Percentiles rank a stretch among this genome's conserved stretches.
Conservation (phyloP, 306 rosid species). For the Luffa acutangula region DNA sequence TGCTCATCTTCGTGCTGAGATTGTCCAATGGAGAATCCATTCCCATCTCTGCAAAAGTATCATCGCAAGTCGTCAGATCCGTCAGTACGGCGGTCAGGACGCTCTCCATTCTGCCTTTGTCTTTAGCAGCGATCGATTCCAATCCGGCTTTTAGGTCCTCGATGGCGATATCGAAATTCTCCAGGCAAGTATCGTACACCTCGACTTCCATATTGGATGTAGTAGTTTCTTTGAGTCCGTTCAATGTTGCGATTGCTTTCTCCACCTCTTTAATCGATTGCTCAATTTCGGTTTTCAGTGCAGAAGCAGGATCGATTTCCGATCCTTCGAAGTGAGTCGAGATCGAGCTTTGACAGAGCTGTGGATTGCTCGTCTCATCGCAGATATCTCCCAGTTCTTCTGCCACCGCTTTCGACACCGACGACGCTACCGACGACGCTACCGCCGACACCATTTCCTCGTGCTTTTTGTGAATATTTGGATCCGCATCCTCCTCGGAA, state of each 20-base stretch:
- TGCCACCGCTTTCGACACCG: too few relatives aligned
- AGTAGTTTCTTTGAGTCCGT: not conserved
- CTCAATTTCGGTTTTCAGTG: not conserved
- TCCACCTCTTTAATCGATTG: not conserved
- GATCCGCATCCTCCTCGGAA: too few relatives aligned
- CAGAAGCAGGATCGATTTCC: not conserved
- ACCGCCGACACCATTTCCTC: not conserved
- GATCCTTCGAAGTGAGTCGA: not conserved
- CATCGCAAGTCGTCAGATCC: constrained; percentile 2
- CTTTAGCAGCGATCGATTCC: not conserved
- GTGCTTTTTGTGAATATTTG: too few relatives aligned
- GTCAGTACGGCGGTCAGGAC: not conserved
- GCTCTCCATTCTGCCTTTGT: not conserved
- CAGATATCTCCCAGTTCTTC: not conserved
- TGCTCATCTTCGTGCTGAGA: not conserved
- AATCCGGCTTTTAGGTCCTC: not conserved
- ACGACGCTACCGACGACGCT: too few relatives aligned
- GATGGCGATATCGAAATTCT: not conserved
- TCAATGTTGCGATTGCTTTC: not conserved
- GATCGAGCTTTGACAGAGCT: not conserved
- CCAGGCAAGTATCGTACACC: not conserved
- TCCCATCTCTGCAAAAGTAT: constrained; percentile 1
- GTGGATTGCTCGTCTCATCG: constrained; percentile 1
- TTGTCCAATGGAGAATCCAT: not conserved
- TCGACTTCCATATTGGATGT: not conserved